phyloP scores from a whole-genome alignment of 129 eudicot species.

The Lonicera japonica region DNA sequence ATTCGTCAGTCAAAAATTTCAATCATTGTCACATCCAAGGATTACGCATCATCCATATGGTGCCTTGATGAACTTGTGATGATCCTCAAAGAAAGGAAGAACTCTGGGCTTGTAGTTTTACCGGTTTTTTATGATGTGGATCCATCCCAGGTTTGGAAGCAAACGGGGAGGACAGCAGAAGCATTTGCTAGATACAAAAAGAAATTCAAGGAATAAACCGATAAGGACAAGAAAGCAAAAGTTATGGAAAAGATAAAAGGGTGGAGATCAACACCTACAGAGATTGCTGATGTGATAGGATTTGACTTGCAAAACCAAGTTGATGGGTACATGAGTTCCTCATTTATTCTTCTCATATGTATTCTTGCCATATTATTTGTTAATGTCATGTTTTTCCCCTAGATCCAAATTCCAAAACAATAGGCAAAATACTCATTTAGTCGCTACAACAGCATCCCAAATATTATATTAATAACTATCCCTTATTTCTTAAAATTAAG shows the following conservation, averaged over 20 bases:
- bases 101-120: background rate
- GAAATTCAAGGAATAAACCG: background rate
- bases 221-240: background rate
- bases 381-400: background rate
- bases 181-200: constrained; percentile 6
- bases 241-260: background rate
- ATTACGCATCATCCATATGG: constrained; percentile 11
- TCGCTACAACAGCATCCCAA: background rate
- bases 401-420: background rate
- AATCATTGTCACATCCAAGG: constrained; percentile 9
- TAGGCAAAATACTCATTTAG: background rate
- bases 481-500: background rate
- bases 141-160: constrained; percentile 5
- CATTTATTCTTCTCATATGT: background rate
- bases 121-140: constrained; percentile 12
- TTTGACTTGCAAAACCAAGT: background rate
- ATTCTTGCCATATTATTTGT: background rate
- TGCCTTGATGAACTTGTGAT: constrained; percentile 18
- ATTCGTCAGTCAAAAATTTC: constrained; percentile 10
- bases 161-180: constrained; percentile 1
- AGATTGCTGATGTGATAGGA: background rate
- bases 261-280: constrained; percentile 13
- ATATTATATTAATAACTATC: background rate
- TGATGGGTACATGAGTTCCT: background rate
- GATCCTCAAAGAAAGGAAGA: constrained; percentile 1